Conservation (phyloP, 768 basidiomycete genomes). For the Clitopilus passeckerianus region DNA sequence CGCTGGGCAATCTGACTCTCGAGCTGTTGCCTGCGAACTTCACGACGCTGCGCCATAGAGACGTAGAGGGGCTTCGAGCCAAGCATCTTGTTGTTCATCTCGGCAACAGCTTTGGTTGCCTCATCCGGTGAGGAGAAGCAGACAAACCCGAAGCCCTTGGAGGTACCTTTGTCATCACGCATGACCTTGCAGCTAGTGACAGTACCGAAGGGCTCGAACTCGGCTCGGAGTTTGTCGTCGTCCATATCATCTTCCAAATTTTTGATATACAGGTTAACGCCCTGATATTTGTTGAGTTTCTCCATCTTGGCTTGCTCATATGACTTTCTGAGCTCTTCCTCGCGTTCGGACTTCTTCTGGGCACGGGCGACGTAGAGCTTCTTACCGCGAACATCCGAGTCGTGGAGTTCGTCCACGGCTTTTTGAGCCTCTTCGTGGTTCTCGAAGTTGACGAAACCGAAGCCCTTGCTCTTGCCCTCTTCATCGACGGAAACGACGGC, state of each 20-base stretch:
- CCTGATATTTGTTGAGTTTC: conserved; percentile 96
- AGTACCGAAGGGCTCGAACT: conserved; percentile 95
- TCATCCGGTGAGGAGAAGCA: conserved; percentile 99
- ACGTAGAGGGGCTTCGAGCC: conserved; percentile 98
- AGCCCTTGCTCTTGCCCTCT: conserved; percentile 90
- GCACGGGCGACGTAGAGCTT: conserved; percentile 95
- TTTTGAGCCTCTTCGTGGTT: conserved; percentile 86
- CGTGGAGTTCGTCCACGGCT: conserved; percentile 88
- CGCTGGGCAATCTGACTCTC: conserved; percentile 99
- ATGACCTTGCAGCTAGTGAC: conserved; percentile 99
- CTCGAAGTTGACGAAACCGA: conserved; percentile 98
- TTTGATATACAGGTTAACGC: conserved; percentile 99
- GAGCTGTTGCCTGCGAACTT: conserved; percentile 95
- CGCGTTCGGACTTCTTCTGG: conserved; percentile 97
- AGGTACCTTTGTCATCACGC: conserved; percentile 91
- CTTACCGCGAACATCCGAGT: conserved; percentile 76
- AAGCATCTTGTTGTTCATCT: conserved; percentile 99
- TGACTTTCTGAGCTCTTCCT: conserved; percentile 89
- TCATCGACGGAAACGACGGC: conserved; percentile 82
- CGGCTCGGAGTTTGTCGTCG: conserved; percentile 93
- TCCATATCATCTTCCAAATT: conserved; percentile 98
- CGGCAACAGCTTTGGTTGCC: conserved; percentile 97
- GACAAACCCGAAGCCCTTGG: conserved; percentile 98
- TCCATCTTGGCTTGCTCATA: conserved; percentile 97
- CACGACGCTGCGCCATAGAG: conserved; percentile 96